A percentile compares a stretch with the other conserved stretches of the same genome.
Evolutionary conservation across 2,329 filamentous ascomycete genomes (phyloP).

Genomic region (Neofusicoccum sp.): DNA sequence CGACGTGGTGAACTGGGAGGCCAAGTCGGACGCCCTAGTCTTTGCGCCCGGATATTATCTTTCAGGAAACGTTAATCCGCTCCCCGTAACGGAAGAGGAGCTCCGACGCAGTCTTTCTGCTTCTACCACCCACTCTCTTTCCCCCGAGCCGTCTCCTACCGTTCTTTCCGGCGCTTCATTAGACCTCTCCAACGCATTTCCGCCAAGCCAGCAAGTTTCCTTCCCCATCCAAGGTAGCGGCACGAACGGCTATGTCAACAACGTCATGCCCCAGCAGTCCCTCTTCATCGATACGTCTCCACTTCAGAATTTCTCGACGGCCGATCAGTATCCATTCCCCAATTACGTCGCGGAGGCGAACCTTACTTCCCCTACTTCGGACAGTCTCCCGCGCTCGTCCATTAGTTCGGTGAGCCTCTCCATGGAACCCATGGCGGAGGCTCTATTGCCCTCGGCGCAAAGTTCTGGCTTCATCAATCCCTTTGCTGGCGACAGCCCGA

Average conservation of each 20-base stretch:
- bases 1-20: conserved; percentile 15
- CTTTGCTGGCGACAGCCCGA: conserved; percentile 10
- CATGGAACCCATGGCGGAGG: conserved; percentile 6
- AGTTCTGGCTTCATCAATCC: conserved; percentile 6
- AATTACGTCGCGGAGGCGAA: neutral
- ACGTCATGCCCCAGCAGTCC: conserved; percentile 3
- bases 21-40: conserved; percentile 11
- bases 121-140: conserved; percentile 15
- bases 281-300: conserved; percentile 19
- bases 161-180: neutral
- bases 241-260: neutral
- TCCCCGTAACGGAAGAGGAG: conserved; percentile 15
- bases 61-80: neutral
- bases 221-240: conserved; percentile 4
- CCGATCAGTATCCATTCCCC: conserved; percentile 7
- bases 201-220: conserved; percentile 6
- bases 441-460: conserved; percentile 2
- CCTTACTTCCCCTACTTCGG: conserved; percentile 3
- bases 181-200: conserved; percentile 6
- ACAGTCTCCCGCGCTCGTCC: conserved; percentile 1
- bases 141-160: conserved; percentile 12
- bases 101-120: conserved; percentile 17
- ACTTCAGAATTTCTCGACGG: neutral
- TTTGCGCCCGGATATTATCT: conserved; percentile 15
- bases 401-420: conserved; percentile 2